Conservation (phyloP, 2,329 filamentous ascomycete genomes). For the Paraphoma chrysanthemicola region DNA sequence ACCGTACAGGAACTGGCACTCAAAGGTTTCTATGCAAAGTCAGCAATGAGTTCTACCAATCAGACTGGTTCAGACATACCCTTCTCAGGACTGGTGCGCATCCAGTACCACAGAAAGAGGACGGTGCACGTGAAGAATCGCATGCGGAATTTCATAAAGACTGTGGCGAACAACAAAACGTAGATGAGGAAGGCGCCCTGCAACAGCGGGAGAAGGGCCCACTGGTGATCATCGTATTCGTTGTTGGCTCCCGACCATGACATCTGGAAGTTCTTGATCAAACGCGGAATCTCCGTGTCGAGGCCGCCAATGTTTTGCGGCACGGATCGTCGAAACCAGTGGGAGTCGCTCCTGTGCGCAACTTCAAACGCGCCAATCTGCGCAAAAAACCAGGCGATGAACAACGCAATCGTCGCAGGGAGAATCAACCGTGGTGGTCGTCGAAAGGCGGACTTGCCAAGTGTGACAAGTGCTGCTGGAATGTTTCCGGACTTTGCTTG, state of each 20-base stretch:
- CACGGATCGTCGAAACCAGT: conserved; percentile 60
- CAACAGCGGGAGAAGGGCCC: conserved; percentile 60
- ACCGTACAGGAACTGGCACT: conserved; percentile 60
- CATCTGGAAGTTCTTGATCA: conserved; percentile 55
- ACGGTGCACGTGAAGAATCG: conserved; percentile 55
- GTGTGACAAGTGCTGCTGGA: conserved; percentile 53
- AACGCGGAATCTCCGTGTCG: conserved; percentile 52
- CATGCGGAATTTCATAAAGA: conserved; percentile 58
- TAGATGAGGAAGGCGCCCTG: conserved; percentile 61
- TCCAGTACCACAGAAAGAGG: conserved; percentile 59
- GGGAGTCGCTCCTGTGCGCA: conserved; percentile 56
- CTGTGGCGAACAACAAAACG: conserved; percentile 55
- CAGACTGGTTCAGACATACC: conserved; percentile 44
- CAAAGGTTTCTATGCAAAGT: conserved; percentile 57
- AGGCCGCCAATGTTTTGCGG: conserved; percentile 54
- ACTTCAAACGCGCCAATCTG: conserved; percentile 58
- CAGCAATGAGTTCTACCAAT: conserved; percentile 2
- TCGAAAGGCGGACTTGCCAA: conserved; percentile 62
- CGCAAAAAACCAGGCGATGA: conserved; percentile 59
- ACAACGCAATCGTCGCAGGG: conserved; percentile 59
- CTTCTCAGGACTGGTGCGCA: conserved; percentile 53
- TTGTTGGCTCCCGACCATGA: conserved; percentile 61
- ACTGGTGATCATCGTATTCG: conserved; percentile 63
- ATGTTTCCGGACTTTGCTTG: conserved; percentile 56
- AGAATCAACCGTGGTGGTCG: conserved; percentile 60